A percentile compares a stretch with the other conserved stretches of the same genome.
Conservation (phyloP, 83 land plant species). For the Picea abies region DNA sequence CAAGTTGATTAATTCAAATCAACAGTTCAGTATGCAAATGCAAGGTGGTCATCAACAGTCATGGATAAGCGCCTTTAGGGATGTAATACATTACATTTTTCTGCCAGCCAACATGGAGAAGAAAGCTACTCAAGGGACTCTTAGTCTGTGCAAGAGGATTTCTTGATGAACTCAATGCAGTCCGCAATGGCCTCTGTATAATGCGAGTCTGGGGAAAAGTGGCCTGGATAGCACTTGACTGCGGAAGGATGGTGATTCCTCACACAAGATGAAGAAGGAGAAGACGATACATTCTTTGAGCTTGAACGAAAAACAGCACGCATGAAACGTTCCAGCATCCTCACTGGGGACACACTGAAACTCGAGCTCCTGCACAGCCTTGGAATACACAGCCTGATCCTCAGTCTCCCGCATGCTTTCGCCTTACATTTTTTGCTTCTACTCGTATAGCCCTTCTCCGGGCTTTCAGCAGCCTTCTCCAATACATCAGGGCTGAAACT, state of each 20-base stretch:
- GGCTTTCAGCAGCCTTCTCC: not conserved
- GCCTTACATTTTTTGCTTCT: slow-evolving; percentile 4
- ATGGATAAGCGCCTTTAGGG: not conserved
- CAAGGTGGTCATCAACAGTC: too few relatives aligned
- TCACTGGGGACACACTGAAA: slow-evolving; percentile 30
- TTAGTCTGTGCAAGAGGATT: slow-evolving; percentile 20
- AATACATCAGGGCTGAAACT: slow-evolving; percentile 8
- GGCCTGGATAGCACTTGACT: slow-evolving; percentile 40
- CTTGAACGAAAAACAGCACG: slow-evolving; percentile 33
- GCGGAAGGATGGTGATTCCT: slow-evolving; percentile 25
- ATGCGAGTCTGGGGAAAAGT: slow-evolving; percentile 38
- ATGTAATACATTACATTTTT: not conserved
- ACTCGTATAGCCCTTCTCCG: slow-evolving; percentile 3
- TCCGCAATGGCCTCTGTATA: slow-evolving; percentile 57
- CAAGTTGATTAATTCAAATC: too few relatives aligned
- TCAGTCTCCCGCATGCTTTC: slow-evolving; percentile 3
- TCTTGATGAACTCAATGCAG: slow-evolving; percentile 61
- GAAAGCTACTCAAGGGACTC: slow-evolving; percentile 5
- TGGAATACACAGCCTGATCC: slow-evolving; percentile 2
- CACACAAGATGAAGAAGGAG: not conserved
- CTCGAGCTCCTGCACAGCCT: slow-evolving; percentile 13
- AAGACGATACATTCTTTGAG: slow-evolving; percentile 16
- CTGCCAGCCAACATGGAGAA: too few relatives aligned
- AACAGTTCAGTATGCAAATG: too few relatives aligned
- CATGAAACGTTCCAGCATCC: slow-evolving; percentile 32